Base-by-base conservation (phyloP, 163 green algal genomes). In the Scenedesmus sp. region DNA sequence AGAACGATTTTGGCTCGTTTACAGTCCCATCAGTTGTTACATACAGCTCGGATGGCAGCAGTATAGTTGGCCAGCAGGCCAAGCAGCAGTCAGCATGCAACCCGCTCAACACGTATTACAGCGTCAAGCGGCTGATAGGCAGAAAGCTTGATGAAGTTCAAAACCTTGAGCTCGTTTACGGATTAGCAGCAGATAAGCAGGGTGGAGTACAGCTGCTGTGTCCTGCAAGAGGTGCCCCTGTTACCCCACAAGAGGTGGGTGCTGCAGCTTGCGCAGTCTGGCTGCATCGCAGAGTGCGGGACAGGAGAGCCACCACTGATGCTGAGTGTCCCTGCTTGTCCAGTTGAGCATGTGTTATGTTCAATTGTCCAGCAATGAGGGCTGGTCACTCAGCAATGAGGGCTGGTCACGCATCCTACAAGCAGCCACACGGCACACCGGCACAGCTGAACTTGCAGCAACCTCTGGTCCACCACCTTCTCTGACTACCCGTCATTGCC, bases 81-180 rank as follows among this genome's bases (percentile, higher is more conserved):
- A 84, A 76, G 81, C 72, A 73, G 33, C 82, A 85, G 40, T 68
- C 82, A 73, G n/a, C 42, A 37, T 33, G 24, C 49, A 85, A 92
- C 68, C 82, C 89, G 1, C 35, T 81, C n/a, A 92, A 89, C 51
- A 92, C 82, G 0, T 97, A 96, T 40, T 92, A 94, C 80, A 97
- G 94, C 20, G 95, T 97, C n/a, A 98, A 98, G 91, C 92, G 96
- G 0, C 90, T 98, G 5, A 95, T 98, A 15, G 96, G 96, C 9
- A 92, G 92, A 2, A 89, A 33, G 18, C 93, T 87, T 30, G 44
- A 83, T 40, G 78, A 90, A 16, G 83, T 68, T 81, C 42, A 59
- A 20, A 70, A 49, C 30, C 15, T 80, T 13, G 33, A 33, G 18
- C 72, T 86, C 16, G 82, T 81, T 35, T 92, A 86, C 18, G 9